Evolutionary conservation across 257 asterid species (phyloP), one percentile per base, ranked within the genome.

Genomic region (Avicennia marina): DNA sequence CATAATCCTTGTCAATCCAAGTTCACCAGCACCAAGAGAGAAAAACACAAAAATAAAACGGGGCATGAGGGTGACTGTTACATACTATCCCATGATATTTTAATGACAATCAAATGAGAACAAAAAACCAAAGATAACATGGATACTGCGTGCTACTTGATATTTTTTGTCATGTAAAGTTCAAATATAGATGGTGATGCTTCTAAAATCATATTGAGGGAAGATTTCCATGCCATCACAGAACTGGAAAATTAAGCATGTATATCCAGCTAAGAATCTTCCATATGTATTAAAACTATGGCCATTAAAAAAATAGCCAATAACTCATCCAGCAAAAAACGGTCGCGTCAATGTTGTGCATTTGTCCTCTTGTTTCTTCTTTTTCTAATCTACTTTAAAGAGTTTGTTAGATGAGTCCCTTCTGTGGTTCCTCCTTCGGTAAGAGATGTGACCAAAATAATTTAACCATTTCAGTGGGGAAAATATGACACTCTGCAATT

Each of bases 41-140:
- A 40, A 15, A 22, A 26, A 8, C 13, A 29, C 4, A 29, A n/a
- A 31, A 24, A 52, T 12, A 43, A 45, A 29, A 33, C 29, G n/a
- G 21, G 21, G 6, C 2, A 13, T 27, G 21, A 11, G 55, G 24
- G 25, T n/a, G n/a, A 8, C 31, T 24, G 18, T 13, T 44, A 59
- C 43, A 56, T 59, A 26, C 13, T 7, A 21, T 38, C 32, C 39
- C 15, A 52, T 32, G 34, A 31, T 16, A 33, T 32, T n/a, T 33
- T 38, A n/a, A 45, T 53, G 40, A 26, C 19, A 53, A 59, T 53
- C 12, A 16, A 54, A 31, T n/a, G n/a, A n/a, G n/a, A n/a, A n/a
- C n/a, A n/a, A n/a, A n/a, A n/a, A n/a, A n/a, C n/a, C n/a, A n/a
- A 62, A 51, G 46, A 43, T 27, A 43, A 42, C 18, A 56, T 27